Evolutionary conservation across 495 filamentous ascomycete genomes (phyloP), one percentile per base, ranked within the genome.

Genomic region (Neurospora tetraspora): DNA sequence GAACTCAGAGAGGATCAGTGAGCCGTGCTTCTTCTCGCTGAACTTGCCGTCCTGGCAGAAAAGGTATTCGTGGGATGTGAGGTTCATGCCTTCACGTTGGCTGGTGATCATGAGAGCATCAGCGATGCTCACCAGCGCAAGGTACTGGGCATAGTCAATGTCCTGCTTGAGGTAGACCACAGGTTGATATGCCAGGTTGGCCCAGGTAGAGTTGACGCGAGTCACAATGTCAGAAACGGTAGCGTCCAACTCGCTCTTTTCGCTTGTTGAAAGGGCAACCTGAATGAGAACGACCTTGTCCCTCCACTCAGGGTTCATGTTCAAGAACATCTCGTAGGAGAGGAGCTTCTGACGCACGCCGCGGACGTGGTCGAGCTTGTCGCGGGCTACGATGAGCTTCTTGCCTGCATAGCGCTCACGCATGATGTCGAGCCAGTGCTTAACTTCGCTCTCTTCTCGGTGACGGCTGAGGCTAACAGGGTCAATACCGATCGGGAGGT

Each of bases 151-250:
- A 77, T 96, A 97, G 40, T 90, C 90, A 73, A 98, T 92, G 75
- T 98, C 94, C 80, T 98, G 94, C 81, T 96, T 93, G 23, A 97
- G 84, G 81, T 97, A 97, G n/a, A 97, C 92, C 9, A 98, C 84
- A 34, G 94, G 94, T 74, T 96, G 91, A 75, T 97, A 94, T 2
- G 93, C 91, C 36, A 98, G 86, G 38, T 92, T 96, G 1, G 94
- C 92, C 84, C 94, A 92, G 3, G 88, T 87, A 9, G 93, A 94
- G 78, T 98, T 96, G 75, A 98, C 94, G 39, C 94, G 89, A 69
- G 93, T 96, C 68, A 96, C 93, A 78, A 98, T 97, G 74, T 97
- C 93, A 9, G 92, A 93, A 16, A 97, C 91, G 3, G 91, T 93
- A 8, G 91, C 91, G 74, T 95, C 92, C 14, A 97, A 88, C 77